Percentiles rank a stretch among this genome's conserved stretches.
These are phyloP conservation scores for Cystobasidium slooffiae DNA, from an alignment of 1,284 basidiomycete genomes.

Conservation along the genomic window DNA sequence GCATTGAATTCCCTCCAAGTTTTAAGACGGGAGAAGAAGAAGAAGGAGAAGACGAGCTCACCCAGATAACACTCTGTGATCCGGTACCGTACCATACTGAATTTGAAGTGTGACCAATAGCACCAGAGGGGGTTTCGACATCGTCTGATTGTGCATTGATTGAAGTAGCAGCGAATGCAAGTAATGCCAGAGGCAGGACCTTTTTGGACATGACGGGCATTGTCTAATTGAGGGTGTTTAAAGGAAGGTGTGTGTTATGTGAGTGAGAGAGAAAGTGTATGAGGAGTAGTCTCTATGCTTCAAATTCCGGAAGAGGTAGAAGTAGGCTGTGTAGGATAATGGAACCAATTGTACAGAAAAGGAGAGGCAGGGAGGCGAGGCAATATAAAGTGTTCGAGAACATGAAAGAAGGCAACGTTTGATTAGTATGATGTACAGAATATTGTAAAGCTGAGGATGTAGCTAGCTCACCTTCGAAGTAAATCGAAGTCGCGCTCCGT, in stretches of 20 bases:
- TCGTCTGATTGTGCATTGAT: conserved; percentile 11
- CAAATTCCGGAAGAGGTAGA: too few relatives aligned
- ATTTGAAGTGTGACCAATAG: conserved; percentile 5
- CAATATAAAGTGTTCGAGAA: too few relatives aligned
- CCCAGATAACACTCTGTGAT: conserved; percentile 16
- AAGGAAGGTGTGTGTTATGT: neutral
- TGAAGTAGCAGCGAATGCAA: neutral
- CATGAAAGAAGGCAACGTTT: too few relatives aligned
- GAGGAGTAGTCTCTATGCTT: neutral
- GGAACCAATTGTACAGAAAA: too few relatives aligned
- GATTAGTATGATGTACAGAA: too few relatives aligned
- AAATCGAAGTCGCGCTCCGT: too few relatives aligned
- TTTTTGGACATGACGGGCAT: conserved; percentile 2
- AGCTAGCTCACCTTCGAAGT: too few relatives aligned
- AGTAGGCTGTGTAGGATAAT: too few relatives aligned
- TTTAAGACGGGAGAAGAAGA: neutral
- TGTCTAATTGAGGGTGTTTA: neutral
- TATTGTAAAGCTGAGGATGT: too few relatives aligned
- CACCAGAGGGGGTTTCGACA: neutral
- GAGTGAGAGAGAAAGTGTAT: neutral
- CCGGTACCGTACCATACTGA: conserved; percentile 16
- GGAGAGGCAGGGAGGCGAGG: too few relatives aligned
- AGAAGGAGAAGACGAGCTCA: neutral
- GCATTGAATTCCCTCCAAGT: too few relatives aligned
- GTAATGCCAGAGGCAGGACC: neutral